Evolutionary conservation across 306 rosid species (phyloP).

Genomic region (Begonia masoniana): DNA sequence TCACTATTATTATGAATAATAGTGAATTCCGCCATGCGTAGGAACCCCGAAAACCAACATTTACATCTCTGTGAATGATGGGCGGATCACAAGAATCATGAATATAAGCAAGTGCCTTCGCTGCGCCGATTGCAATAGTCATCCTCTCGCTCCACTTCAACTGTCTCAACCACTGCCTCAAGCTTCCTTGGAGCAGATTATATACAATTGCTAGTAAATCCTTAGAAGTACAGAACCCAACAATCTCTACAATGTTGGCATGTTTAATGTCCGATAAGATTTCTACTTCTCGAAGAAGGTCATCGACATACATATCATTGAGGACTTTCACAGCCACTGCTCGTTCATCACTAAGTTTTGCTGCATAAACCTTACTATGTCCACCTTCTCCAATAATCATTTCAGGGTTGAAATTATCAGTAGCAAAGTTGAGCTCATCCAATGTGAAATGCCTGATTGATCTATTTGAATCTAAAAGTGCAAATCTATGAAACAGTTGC

Average conservation of each 20-base stretch:
- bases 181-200: slow-evolving; percentile 21
- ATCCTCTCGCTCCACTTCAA: slow-evolving; percentile 32
- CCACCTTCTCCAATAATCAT: slow-evolving; percentile 33
- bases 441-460: slow-evolving; percentile 17
- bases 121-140: slow-evolving; percentile 25
- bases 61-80: slow-evolving; percentile 31
- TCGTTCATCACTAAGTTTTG: slow-evolving; percentile 17
- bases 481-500: slow-evolving; percentile 17
- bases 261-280: slow-evolving; percentile 23
- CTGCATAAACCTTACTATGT: slow-evolving; percentile 24
- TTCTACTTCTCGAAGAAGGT: slow-evolving; percentile 25
- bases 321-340: slow-evolving; percentile 31
- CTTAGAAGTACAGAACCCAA: slow-evolving; percentile 23
- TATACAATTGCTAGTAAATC: slow-evolving; percentile 29
- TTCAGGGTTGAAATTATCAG: slow-evolving; percentile 21
- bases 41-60: no score
- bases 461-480: slow-evolving; percentile 16
- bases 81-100: slow-evolving; percentile 34
- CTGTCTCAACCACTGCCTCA: slow-evolving; percentile 17
- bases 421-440: slow-evolving; percentile 20
- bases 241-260: slow-evolving; percentile 22
- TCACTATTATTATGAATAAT: no score
- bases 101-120: slow-evolving; percentile 29
- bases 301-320: slow-evolving; percentile 6
- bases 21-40: no score